Evolutionary conservation across 2,329 filamentous ascomycete genomes (phyloP).

Genomic region (Ophiostoma tasmaniense): DNA sequence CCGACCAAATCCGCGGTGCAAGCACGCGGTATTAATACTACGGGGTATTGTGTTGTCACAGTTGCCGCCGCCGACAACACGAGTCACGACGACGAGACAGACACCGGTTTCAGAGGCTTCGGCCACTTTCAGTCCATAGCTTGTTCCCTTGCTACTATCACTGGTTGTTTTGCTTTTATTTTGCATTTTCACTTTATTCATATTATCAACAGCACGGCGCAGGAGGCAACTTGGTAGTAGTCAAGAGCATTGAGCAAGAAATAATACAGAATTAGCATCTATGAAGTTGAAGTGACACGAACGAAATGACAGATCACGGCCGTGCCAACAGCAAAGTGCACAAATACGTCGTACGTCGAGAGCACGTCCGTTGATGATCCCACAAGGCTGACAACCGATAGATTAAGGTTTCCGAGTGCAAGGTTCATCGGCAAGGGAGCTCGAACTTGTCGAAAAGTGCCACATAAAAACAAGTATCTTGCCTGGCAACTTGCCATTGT

Average conservation of each 20-base stretch:
- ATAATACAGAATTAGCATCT: neutral
- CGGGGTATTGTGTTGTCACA: conserved; percentile 4
- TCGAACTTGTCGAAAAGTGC: neutral
- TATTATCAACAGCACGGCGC: conserved; percentile 2
- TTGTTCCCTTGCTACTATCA: conserved; percentile 3
- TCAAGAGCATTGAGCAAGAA: conserved; percentile 4
- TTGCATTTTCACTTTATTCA: neutral
- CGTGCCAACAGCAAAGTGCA: neutral
- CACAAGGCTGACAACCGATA: neutral
- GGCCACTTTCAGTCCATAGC: neutral
- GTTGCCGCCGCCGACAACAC: conserved; percentile 9
- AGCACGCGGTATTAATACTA: conserved; percentile 16
- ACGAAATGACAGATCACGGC: neutral
- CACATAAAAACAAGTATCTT: conserved; percentile 1
- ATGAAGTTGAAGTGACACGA: neutral
- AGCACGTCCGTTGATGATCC: neutral
- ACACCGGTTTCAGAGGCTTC: neutral
- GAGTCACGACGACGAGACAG: conserved; percentile 7
- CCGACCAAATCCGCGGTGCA: conserved; percentile 13
- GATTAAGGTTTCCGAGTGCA: neutral
- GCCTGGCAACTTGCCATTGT: too few relatives aligned
- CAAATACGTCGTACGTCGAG: neutral
- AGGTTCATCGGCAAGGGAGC: neutral
- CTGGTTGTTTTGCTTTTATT: neutral
- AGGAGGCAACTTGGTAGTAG: conserved; percentile 4